Conservation (phyloP, 306 rosid species). For the Cyclanthera cordifolia region DNA sequence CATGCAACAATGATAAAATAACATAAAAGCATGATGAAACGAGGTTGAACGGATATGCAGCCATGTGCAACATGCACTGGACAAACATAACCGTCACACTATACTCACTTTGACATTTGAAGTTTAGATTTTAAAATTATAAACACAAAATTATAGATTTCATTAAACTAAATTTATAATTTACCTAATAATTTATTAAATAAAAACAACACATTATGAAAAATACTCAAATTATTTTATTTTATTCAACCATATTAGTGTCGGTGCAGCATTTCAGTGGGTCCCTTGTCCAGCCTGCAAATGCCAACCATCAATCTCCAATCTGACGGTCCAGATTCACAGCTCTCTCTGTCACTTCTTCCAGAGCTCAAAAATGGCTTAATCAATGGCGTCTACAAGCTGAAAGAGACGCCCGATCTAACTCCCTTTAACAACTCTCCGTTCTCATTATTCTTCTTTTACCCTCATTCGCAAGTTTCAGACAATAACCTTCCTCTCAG, state of each 20-base stretch:
- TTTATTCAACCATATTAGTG: neutral
- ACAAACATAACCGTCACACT: too few species aligned
- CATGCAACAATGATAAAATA: too few species aligned
- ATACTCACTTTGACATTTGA: too few species aligned
- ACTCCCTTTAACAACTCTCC: slow-evolving; percentile 5
- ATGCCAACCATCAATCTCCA: neutral
- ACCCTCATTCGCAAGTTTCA: neutral
- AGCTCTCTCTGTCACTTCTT: slow-evolving; percentile 9
- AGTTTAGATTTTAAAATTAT: too few species aligned
- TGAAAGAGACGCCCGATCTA: slow-evolving; percentile 26
- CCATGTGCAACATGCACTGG: too few species aligned
- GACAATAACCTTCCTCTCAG: neutral
- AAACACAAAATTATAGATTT: too few species aligned
- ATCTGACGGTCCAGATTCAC: slow-evolving; percentile 1
- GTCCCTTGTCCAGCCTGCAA: slow-evolving; percentile 31
- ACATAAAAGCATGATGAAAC: too few species aligned
- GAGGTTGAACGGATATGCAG: too few species aligned
- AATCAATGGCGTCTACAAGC: neutral
- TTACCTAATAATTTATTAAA: too few species aligned
- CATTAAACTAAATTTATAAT: too few species aligned
- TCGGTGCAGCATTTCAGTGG: slow-evolving; percentile 15
- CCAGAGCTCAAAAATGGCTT: slow-evolving; percentile 10
- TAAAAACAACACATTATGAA: too few species aligned
- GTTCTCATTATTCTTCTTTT: neutral
- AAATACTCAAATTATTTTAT: too few species aligned